phyloP scores from a whole-genome alignment of 108 stramenopile species.

The Seminavis robusta region DNA sequence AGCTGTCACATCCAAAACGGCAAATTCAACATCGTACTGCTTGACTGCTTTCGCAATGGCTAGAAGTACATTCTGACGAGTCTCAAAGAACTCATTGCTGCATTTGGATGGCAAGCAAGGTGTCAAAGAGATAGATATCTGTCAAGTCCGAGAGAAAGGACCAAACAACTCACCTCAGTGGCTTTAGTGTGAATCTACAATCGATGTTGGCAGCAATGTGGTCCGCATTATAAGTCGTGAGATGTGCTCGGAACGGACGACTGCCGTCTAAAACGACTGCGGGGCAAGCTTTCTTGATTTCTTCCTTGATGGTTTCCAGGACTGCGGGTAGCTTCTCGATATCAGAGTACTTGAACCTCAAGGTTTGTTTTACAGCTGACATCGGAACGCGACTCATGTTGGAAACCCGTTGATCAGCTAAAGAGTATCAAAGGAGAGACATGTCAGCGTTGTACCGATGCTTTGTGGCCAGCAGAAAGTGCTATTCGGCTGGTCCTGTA shows the following conservation, averaged over 20 bases:
- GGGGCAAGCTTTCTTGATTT: constrained; percentile 51
- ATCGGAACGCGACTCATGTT: constrained; percentile 51
- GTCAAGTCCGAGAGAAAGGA: no score
- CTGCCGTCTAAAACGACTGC: constrained; percentile 62
- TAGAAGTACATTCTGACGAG: constrained; percentile 53
- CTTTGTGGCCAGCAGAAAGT: no score
- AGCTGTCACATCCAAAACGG: not conserved
- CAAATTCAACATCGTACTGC: constrained; percentile 49
- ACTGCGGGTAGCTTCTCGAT: constrained; percentile 47
- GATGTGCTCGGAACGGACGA: constrained; percentile 54
- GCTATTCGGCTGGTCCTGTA: no score
- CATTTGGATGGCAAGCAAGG: no score
- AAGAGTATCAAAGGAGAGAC: no score
- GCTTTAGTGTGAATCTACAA: constrained; percentile 46
- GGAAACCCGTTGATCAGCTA: constrained; percentile 45
- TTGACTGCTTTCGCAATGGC: constrained; percentile 67
- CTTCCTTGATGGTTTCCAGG: constrained; percentile 54
- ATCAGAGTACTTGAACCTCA: constrained; percentile 51
- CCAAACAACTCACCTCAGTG: no score
- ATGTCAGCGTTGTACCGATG: no score
- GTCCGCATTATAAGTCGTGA: constrained; percentile 47
- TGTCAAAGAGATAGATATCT: no score
- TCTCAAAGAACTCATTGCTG: constrained; percentile 57
- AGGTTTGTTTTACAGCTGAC: constrained; percentile 60
- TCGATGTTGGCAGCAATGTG: constrained; percentile 55